phyloP scores from a whole-genome alignment of 768 basidiomycete genomes.

The Suillus brevipes region DNA sequence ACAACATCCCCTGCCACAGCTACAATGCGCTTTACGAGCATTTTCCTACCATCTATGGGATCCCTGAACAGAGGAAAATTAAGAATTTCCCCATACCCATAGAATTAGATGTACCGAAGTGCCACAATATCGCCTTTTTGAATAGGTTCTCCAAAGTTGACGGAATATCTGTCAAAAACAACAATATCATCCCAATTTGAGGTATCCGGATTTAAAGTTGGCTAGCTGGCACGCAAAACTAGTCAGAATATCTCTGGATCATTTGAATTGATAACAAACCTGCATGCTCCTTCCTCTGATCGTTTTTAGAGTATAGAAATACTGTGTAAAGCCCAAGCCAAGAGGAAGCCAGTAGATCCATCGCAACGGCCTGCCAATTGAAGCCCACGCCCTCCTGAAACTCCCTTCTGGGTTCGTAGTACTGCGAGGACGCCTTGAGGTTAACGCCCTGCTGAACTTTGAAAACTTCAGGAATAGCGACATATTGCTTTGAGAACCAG shows the following conservation, averaged over 20 bases:
- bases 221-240: conserved; percentile 44
- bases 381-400: neutral
- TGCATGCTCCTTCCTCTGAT: conserved; percentile 74
- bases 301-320: conserved; percentile 52
- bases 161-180: conserved; percentile 56
- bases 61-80: conserved; percentile 42
- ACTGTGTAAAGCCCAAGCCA: conserved; percentile 46
- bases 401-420: neutral
- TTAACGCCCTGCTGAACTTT: neutral
- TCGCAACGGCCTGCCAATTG: neutral
- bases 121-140: conserved; percentile 66
- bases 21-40: conserved; percentile 66
- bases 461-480: neutral
- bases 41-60: conserved; percentile 51
- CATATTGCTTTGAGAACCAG: neutral
- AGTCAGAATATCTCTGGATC: neutral
- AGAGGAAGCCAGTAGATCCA: conserved; percentile 57
- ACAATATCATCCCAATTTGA: conserved; percentile 62
- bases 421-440: neutral
- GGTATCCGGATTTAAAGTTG: conserved; percentile 73
- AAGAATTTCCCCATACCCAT: neutral
- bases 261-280: conserved; percentile 38
- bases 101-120: conserved; percentile 44
- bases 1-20: conserved; percentile 64
- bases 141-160: conserved; percentile 38